A percentile compares a stretch with the other conserved stretches of the same genome.
Evolutionary conservation across 2,329 filamentous ascomycete species (phyloP).

Genomic region (Curvularia sp.): DNA sequence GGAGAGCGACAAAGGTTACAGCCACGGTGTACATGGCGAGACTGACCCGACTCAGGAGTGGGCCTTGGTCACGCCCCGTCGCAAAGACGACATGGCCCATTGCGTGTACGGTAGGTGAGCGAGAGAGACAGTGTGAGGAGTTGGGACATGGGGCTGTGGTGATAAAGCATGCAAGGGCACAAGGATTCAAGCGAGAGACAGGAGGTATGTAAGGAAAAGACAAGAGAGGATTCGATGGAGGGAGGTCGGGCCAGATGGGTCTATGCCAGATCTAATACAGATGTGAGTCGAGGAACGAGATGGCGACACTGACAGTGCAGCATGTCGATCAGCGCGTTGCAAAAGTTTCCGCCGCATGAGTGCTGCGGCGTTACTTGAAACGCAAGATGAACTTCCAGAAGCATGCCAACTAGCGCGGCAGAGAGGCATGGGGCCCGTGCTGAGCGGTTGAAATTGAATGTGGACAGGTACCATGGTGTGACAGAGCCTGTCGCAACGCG

Average conservation of each 20-base stretch:
- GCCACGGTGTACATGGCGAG: slow-evolving; percentile 32
- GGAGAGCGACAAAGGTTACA: slow-evolving; percentile 32
- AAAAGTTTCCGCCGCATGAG: slow-evolving; percentile 12
- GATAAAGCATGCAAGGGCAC: slow-evolving; percentile 6
- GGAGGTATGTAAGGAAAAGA: slow-evolving; percentile 5
- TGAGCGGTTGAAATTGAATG: not conserved
- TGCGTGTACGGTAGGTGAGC: slow-evolving; percentile 6
- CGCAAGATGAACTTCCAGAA: slow-evolving; percentile 14
- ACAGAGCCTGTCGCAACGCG: slow-evolving; percentile 17
- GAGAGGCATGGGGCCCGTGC: slow-evolving; percentile 7
- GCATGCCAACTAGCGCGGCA: slow-evolving; percentile 11
- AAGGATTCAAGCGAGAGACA: slow-evolving; percentile 3
- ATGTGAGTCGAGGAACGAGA: slow-evolving; percentile 1
- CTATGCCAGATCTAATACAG: slow-evolving; percentile 16
- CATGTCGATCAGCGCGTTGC: slow-evolving; percentile 13
- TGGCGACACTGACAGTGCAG: slow-evolving; percentile 15
- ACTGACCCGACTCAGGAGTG: slow-evolving; percentile 33
- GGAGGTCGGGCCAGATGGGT: slow-evolving; percentile 9
- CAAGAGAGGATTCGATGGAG: slow-evolving; percentile 1
- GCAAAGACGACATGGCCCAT: slow-evolving; percentile 34
- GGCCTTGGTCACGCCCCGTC: slow-evolving; percentile 26
- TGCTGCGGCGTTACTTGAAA: slow-evolving; percentile 18
- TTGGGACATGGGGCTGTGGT: slow-evolving; percentile 20
- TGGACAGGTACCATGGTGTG: slow-evolving; percentile 15
- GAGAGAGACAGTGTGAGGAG: slow-evolving; percentile 15